A percentile compares a stretch with the other conserved stretches of the same genome.
Conservation (phyloP, 441 rosid genomes). For the Populus hybrid region DNA sequence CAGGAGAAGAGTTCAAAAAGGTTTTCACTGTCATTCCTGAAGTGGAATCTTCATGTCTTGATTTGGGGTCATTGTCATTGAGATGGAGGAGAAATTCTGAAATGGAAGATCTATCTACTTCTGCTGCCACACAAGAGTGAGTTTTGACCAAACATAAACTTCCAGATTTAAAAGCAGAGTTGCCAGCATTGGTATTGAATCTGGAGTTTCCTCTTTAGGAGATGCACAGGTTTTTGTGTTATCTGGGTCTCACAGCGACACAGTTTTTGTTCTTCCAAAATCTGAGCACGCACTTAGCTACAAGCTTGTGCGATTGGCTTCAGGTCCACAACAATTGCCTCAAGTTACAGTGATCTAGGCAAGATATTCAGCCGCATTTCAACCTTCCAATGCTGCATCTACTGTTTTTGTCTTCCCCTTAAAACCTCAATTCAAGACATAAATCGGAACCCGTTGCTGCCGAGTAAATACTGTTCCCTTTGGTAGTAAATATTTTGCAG, state of each 20-base stretch:
- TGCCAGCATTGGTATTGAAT: constrained; percentile 64
- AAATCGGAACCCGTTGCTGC: constrained; percentile 27
- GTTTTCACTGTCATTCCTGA: constrained; percentile 69
- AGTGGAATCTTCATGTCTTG: constrained; percentile 42
- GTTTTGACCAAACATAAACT: constrained; percentile 63
- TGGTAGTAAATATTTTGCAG: neutral
- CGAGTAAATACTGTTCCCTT: constrained; percentile 18
- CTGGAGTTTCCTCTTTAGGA: constrained; percentile 79
- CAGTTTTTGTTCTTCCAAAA: constrained; percentile 68
- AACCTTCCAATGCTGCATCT: constrained; percentile 63
- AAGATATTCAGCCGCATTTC: constrained; percentile 78
- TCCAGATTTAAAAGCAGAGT: constrained; percentile 67
- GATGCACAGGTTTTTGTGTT: constrained; percentile 81
- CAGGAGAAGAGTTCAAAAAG: constrained; percentile 87
- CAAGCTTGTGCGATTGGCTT: constrained; percentile 78
- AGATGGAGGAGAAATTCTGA: constrained; percentile 69
- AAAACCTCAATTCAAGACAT: constrained; percentile 43
- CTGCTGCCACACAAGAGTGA: constrained; percentile 34
- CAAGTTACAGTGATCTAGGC: constrained; percentile 60
- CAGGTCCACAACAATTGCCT: constrained; percentile 85
- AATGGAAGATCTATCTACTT: constrained; percentile 28
- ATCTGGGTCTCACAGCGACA: constrained; percentile 75
- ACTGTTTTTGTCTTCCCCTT: constrained; percentile 77
- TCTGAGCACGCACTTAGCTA: constrained; percentile 57
- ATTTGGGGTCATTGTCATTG: constrained; percentile 59